Evolutionary conservation across 192 early-diverging fungal genomes (phyloP), one percentile per base, ranked within the genome.

Genomic region (Linnemannia hyalina): DNA sequence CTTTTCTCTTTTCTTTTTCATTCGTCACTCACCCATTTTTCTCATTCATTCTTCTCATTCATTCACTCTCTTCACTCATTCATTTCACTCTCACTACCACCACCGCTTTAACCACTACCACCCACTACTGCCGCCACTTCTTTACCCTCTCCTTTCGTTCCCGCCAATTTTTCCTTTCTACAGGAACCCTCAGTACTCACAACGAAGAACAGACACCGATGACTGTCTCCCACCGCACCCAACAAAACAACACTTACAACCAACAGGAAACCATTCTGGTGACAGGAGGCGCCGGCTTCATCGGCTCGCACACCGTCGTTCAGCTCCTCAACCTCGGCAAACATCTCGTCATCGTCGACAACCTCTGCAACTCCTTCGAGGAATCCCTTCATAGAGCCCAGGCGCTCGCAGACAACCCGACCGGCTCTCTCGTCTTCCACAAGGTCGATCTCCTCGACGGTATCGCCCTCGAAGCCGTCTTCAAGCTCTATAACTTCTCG

Each of bases 301-400:
- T 98, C 81, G 97, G 97, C 57, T 96, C 95, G 7, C 97, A 98
- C 89, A 91, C 95, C n/a, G 94, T 97, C 23, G 89, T 95, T 23
- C 95, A 96, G 88, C 94, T 98, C 29, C 41, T 90, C 42, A 88
- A 90, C 40, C 49, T 80, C 70, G 92, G 92, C 74, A 94, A 95
- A 88, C 91, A 95, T 54, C 92, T 98, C 23, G 94, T 98, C 42
- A 94, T 97, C 10, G 82, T 98, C 23, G 97, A 98, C 90, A 97
- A 97, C 87, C 89, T 98, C 73, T 95, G 94, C 78, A 97, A 95
- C 88, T 83, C 88, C 3, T 88, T 80, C 44, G 80, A 88, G 26
- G 88, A 88, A 38, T 65, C 88, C 32, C 75, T 88, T 6, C 70
- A 78, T n/a, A 83, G 88, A 35, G 88, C 83, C 10, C 73, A 70